Base-by-base conservation (phyloP, 768 basidiomycete species). In the Serendipita vermifera region DNA sequence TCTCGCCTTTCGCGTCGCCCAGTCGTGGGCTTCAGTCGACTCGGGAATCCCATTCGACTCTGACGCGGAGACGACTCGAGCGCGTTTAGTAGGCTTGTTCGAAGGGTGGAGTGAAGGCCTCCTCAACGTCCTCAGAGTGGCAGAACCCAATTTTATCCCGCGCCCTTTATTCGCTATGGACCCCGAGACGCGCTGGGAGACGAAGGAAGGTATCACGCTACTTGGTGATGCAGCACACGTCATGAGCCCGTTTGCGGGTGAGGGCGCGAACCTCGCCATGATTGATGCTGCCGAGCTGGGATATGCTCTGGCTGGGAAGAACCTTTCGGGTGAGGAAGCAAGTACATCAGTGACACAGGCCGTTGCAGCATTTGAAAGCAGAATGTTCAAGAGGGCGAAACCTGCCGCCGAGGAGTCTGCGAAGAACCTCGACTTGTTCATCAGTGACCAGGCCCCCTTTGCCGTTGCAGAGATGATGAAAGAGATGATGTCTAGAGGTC, bases 181-280 rank as follows among this genome's bases (percentile, higher is more conserved):
- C 6, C 56, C 55, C 13, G 59, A 58, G 43, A 31, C 55, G 27
- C 26, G n/a, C 2, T 62, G 61, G 61, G 26, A n/a, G 24, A 29
- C 53, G 33, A 56, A 26, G 55, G 24, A 20, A 14, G 57, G 62
- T 17, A 57, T 62, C 38, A 66, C 63, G 29, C 29, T 63, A 41
- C 48, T 68, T 31, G 71, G 71, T n/a, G 72, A 72, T 38, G 69
- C 71, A 1, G 70, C 70, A 5, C 71, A 73, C 56, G 58, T 68
- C 3, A 70, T 72, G 70, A 58, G 63, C 1, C 71, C 69, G 1
- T 71, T 70, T 56, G 67, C 65, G 0, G 70, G 72, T 3, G 68
- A 69, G 17, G 70, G 72, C 6, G 70, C 65, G 53, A 72, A 73
- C 55, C 66, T 65, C 36, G 68, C 67, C 33, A 64, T 70, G 68